A percentile compares a stretch with the other conserved stretches of the same genome.
phyloP scores from a whole-genome alignment of 495 filamentous ascomycete genomes.

The Aspergillus coremiiformis region DNA sequence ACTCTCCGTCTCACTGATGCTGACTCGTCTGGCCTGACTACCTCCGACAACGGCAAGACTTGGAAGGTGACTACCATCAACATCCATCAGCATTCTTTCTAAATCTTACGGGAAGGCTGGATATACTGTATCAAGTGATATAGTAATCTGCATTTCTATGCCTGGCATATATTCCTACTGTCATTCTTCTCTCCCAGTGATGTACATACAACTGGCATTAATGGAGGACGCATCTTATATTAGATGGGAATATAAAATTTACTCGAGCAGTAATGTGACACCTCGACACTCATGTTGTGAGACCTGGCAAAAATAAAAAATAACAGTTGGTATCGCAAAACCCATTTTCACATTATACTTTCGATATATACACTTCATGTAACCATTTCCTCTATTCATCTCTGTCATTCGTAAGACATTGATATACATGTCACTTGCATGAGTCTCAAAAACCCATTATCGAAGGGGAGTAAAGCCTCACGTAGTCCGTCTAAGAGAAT shows the following conservation, averaged over 20 bases:
- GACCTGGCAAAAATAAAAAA: no score
- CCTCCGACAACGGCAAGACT: conserved; percentile 20
- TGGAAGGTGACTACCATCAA: conserved; percentile 26
- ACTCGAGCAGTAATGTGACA: neutral
- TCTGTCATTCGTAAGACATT: neutral
- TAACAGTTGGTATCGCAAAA: no score
- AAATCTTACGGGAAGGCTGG: conserved; percentile 2
- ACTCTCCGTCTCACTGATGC: conserved; percentile 25
- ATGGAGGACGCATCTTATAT: no score
- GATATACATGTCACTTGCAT: neutral
- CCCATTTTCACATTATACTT: neutral
- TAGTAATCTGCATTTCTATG: no score
- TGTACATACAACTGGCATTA: neutral
- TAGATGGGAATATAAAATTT: neutral
- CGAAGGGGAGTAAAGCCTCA: neutral
- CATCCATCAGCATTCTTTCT: conserved; percentile 26
- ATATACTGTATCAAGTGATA: neutral
- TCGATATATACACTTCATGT: neutral
- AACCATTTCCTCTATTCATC: neutral
- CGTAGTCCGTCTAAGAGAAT: neutral
- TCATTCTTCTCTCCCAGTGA: neutral
- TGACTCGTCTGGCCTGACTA: conserved; percentile 21
- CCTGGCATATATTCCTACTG: neutral
- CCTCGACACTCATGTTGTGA: neutral
- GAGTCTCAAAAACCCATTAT: neutral